A percentile compares a stretch with the other conserved stretches of the same genome.
These are phyloP conservation scores for Sordariomycetes sp. DNA, from an alignment of 2,329 filamentous ascomycete genomes.

Conservation along the genomic window DNA sequence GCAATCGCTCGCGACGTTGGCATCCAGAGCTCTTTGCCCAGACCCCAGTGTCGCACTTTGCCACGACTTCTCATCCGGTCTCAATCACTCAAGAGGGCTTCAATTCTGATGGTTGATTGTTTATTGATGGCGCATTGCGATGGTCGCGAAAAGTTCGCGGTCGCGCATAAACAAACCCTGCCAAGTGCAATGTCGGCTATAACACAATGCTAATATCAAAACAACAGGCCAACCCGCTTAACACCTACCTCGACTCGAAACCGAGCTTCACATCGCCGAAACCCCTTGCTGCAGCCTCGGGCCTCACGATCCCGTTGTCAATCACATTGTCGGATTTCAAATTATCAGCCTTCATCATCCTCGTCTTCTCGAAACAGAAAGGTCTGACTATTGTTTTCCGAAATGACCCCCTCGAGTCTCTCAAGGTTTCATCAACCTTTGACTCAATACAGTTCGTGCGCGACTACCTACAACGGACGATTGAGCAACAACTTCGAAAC, in stretches of 20 bases:
- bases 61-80: not conserved
- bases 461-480: constrained; percentile 92
- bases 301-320: constrained; percentile 92
- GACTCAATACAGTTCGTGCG: constrained; percentile 98
- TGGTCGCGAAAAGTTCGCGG: not conserved
- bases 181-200: not conserved
- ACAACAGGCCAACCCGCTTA: constrained; percentile 79
- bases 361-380: constrained; percentile 97
- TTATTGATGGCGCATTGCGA: not conserved
- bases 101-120: not conserved
- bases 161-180: not conserved
- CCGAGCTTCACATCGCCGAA: constrained; percentile 88
- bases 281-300: constrained; percentile 81
- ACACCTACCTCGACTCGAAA: constrained; percentile 89
- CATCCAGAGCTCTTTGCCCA: no score
- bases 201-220: constrained; percentile 29
- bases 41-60: no score
- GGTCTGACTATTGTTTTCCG: constrained; percentile 93
- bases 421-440: constrained; percentile 98
- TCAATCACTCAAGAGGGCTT: not conserved
- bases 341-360: constrained; percentile 90
- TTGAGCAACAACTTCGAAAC: constrained; percentile 84
- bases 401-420: constrained; percentile 93
- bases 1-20: no score
- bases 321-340: constrained; percentile 95